Evolutionary conservation across 1,284 basidiomycete species (phyloP), one percentile per base, ranked within the genome.

Genomic region (Cystobasidium sp.): DNA sequence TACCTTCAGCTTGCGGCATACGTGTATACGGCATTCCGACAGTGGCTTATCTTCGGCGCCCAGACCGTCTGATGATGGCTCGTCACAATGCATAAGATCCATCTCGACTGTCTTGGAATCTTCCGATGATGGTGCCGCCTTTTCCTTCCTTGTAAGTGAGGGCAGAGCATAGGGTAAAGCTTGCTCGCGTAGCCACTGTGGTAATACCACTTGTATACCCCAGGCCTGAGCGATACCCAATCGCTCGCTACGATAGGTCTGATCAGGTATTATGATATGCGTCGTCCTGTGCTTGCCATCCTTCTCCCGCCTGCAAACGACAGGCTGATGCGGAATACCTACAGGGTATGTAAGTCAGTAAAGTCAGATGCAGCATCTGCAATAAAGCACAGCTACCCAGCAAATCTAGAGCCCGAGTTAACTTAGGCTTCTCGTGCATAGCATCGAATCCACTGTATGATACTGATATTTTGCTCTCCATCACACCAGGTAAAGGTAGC

Each of bases 401-500:
- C 5, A 51, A 24, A 52, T 65, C 61, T 12, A 63, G 20, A 24
- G 22, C 52, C 5, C 39, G 31, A 5, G 16, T 52, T 3, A 66
- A 49, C 10, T 20, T 53, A 8, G 49, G 64, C 18, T 43, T 65
- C 49, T 56, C 47, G 43, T 43, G 39, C 55, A 52, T 51, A 47
- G 52, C 62, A 43, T 73, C 70, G 43, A 73, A 73, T 3, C 70
- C 70, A n/a, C 62, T 20, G 39, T 65, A 73, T 14, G 62, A 41
- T 6, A 73, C 51, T 7, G 20, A 61, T 8, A 61, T 39, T 4
- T 24, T 46, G 6, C 18, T 39, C n/a, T 55, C 64, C 18, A 22
- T 14, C 41, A 43, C 18, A 37, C 39, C 51, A 20, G 47, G 64
- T 8, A 52, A 31, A 1, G 62, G 52, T n/a, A 73, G 16, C 8